These are phyloP conservation scores for Chaetomiaceae sp. DNA, from an alignment of 2,329 filamentous ascomycete species.

Conservation along the genomic window DNA sequence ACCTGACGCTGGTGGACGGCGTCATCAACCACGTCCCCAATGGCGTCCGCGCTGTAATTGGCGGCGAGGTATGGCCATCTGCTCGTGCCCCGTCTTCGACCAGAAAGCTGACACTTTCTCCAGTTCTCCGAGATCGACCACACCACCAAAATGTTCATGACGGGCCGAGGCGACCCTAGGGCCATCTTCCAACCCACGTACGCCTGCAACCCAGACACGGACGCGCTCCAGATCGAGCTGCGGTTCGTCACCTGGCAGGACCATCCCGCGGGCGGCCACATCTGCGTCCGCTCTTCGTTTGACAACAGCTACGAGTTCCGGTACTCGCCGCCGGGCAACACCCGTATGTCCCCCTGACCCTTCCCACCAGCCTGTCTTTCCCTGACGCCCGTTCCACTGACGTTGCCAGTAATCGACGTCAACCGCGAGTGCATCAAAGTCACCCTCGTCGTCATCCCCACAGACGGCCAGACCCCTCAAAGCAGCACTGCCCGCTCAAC, in stretches of 20 bases:
- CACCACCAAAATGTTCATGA: constrained; percentile 29
- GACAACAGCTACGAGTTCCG: constrained; percentile 33
- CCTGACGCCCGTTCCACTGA: neutral
- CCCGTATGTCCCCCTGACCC: constrained; percentile 23
- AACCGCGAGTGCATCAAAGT: constrained; percentile 27
- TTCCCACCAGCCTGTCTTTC: neutral
- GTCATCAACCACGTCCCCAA: constrained; percentile 22
- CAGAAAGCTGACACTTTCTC: neutral
- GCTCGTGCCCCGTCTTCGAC: neutral
- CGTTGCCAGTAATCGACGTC: constrained; percentile 20
- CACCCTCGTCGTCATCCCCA: constrained; percentile 25
- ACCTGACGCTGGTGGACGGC: constrained; percentile 29
- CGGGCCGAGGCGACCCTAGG: constrained; percentile 29
- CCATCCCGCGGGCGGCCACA: constrained; percentile 28
- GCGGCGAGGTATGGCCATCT: constrained; percentile 21
- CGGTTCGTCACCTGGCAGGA: constrained; percentile 24
- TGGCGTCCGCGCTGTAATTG: constrained; percentile 23
- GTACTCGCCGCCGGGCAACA: constrained; percentile 34
- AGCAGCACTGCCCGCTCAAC: constrained; percentile 14
- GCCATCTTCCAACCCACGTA: constrained; percentile 32
- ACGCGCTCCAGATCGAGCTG: constrained; percentile 30
- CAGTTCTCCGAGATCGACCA: constrained; percentile 27
- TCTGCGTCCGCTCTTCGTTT: constrained; percentile 31
- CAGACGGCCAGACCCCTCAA: neutral
- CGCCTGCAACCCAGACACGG: constrained; percentile 32